A percentile compares a stretch with the other conserved stretches of the same genome.
Evolutionary conservation across 2,329 filamentous ascomycete species (phyloP).

Genomic region (Nigrospora sphaerica): DNA sequence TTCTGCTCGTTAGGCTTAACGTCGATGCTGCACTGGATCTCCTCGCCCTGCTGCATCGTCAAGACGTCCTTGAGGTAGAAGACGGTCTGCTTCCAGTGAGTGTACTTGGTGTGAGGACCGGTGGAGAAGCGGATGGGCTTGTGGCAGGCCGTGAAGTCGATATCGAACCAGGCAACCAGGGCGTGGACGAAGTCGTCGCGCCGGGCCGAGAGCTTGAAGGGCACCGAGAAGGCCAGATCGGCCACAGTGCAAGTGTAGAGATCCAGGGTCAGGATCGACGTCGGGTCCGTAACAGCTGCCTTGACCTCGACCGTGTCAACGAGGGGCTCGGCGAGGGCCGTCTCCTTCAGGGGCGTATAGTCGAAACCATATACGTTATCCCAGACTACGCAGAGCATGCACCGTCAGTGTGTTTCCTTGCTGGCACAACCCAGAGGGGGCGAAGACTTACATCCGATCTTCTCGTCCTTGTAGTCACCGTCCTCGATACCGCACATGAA

Average conservation of each 20-base stretch:
- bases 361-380: slow-evolving; percentile 98
- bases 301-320: slow-evolving; percentile 98
- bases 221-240: slow-evolving; percentile 77
- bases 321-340: slow-evolving; percentile 88
- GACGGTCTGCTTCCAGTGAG: slow-evolving; percentile 99
- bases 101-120: slow-evolving; percentile 97
- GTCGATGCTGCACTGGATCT: slow-evolving; percentile 63
- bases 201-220: slow-evolving; percentile 69
- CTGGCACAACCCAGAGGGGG: neutral
- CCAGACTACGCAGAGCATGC: slow-evolving; percentile 64
- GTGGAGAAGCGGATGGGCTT: slow-evolving; percentile 97
- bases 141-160: slow-evolving; percentile 97
- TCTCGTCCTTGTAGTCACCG: slow-evolving; percentile 99
- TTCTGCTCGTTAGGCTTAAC: slow-evolving; percentile 93
- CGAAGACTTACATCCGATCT: slow-evolving; percentile 81
- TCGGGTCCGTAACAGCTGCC: slow-evolving; percentile 90
- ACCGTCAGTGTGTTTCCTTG: neutral
- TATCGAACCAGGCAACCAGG: slow-evolving; percentile 97
- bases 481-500: slow-evolving; percentile 97
- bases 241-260: slow-evolving; percentile 81
- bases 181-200: slow-evolving; percentile 95
- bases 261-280: slow-evolving; percentile 78
- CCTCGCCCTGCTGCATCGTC: slow-evolving; percentile 83
- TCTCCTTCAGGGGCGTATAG: slow-evolving; percentile 88
- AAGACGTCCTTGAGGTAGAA: slow-evolving; percentile 94